Conservation (phyloP, 768 basidiomycete genomes). For the Suillus occidentalis region DNA sequence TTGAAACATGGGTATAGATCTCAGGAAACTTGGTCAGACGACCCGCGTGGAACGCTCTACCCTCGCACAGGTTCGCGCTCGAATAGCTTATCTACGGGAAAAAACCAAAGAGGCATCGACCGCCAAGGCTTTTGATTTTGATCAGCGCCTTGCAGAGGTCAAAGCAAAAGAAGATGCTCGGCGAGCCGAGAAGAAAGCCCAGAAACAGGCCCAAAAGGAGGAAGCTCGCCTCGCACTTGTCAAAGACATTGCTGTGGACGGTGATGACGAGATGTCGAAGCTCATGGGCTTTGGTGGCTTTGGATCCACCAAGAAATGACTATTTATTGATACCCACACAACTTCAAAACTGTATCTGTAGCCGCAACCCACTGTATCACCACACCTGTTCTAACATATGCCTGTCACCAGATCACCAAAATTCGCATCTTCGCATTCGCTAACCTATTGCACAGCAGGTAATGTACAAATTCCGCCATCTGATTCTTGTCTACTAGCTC, state of each 20-base stretch:
- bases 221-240: slow-evolving; percentile 66
- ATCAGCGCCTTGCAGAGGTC: slow-evolving; percentile 82
- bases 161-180: slow-evolving; percentile 66
- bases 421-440: not conserved
- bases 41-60: slow-evolving; percentile 91
- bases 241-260: slow-evolving; percentile 45
- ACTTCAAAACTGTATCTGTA: slow-evolving; percentile 13
- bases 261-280: slow-evolving; percentile 66
- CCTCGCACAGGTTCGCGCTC: slow-evolving; percentile 86
- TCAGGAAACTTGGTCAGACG: slow-evolving; percentile 92
- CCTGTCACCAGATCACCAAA: not conserved
- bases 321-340: slow-evolving; percentile 20
- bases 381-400: slow-evolving; percentile 5
- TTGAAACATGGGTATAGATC: slow-evolving; percentile 55
- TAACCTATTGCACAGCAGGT: slow-evolving; percentile 18
- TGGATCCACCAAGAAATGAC: slow-evolving; percentile 79
- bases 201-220: slow-evolving; percentile 78
- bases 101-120: slow-evolving; percentile 80
- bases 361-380: slow-evolving; percentile 16
- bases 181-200: slow-evolving; percentile 73
- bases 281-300: slow-evolving; percentile 95
- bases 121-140: slow-evolving; percentile 94
- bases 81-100: slow-evolving; percentile 85
- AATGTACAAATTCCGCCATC: slow-evolving; percentile 18
- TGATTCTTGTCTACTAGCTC: not conserved